Evolutionary conservation across 1,284 basidiomycete species (phyloP), one percentile per base, ranked within the genome.

Genomic region (Athelia psychrophila): DNA sequence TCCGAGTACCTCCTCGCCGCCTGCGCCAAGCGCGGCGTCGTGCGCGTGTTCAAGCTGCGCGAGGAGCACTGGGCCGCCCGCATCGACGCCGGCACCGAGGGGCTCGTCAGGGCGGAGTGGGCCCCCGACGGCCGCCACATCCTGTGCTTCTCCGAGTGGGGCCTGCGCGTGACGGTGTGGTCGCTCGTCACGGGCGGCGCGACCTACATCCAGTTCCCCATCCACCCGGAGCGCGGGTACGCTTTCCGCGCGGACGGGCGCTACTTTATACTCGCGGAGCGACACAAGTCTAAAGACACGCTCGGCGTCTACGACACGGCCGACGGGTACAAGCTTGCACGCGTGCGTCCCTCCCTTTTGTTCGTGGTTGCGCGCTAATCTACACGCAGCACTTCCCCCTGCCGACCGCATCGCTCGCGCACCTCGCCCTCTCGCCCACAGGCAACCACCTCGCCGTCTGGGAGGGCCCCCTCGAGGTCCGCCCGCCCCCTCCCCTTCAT

Each of bases 61-160:
- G 85, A 89, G 60, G 89, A 91, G 60, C 70, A 78, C 20, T 91
- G 90, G 83, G 78, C 68, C 56, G 88, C 82, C 19, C 77, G 77
- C 52, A 86, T 87, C 58, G 86, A 90, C 59, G 77, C 84, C 3
- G 91, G 92, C 9, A 77, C 83, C n/a, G 93, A 94, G 73, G 92
- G 92, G 12, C 78, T 95, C 36, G 77, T 83, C 15, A 87, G 83
- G 61, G 89, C 85, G 15, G 90, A 93, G 63, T 95, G 92, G 92
- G 88, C 88, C 0, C 88, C 86, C 2, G 87, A 90, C 59, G 90
- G 88, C 8, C 76, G 90, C 40, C 83, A 83, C 16, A 74, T 95
- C 2, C 68, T 94, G n/a, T 93, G 89, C 58, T 94, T 92, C 68
- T 91, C 90, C 3, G 89, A 93, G 58, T 90, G 89, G 84, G 88